A percentile compares a stretch with the other conserved stretches of the same genome.
These are phyloP conservation scores for Pseudogymnoascus sp. DNA, from an alignment of 2,329 filamentous ascomycete species.

Conservation along the genomic window DNA sequence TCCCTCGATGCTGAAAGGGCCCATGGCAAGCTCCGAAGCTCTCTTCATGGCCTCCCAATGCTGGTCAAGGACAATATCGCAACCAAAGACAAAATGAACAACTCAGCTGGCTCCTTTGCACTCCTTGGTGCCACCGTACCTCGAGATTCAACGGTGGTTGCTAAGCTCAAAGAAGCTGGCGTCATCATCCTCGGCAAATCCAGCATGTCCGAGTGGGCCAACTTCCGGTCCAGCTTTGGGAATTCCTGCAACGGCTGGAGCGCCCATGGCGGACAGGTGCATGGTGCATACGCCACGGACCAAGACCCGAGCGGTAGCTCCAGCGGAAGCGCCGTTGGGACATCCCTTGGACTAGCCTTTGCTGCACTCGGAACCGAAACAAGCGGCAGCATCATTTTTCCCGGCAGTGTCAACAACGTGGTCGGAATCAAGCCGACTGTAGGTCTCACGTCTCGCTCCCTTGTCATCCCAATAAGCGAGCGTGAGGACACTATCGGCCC, in stretches of 20 bases:
- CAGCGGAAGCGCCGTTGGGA: conserved; percentile 54
- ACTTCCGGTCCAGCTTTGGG: conserved; percentile 41
- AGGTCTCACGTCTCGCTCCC: conserved; percentile 51
- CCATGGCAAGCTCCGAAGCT: conserved; percentile 21
- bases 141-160: conserved; percentile 21
- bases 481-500: conserved; percentile 60
- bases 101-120: conserved; percentile 23
- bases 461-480: conserved; percentile 59
- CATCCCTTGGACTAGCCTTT: conserved; percentile 51
- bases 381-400: conserved; percentile 54
- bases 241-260: conserved; percentile 59
- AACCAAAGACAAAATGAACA: conserved; percentile 51
- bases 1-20: conserved; percentile 25
- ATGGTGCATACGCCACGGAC: conserved; percentile 52
- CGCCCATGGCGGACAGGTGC: conserved; percentile 54
- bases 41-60: conserved; percentile 52
- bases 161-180: conserved; percentile 21
- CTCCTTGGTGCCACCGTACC: conserved; percentile 21
- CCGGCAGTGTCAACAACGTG: conserved; percentile 46
- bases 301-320: conserved; percentile 58
- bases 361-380: conserved; percentile 58
- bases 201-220: conserved; percentile 48
- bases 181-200: conserved; percentile 30
- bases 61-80: conserved; percentile 57
- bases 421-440: conserved; percentile 62